Evolutionary conservation across 1,139 yeast species (phyloP).

Genomic region (Petasospora rhodanensis): DNA sequence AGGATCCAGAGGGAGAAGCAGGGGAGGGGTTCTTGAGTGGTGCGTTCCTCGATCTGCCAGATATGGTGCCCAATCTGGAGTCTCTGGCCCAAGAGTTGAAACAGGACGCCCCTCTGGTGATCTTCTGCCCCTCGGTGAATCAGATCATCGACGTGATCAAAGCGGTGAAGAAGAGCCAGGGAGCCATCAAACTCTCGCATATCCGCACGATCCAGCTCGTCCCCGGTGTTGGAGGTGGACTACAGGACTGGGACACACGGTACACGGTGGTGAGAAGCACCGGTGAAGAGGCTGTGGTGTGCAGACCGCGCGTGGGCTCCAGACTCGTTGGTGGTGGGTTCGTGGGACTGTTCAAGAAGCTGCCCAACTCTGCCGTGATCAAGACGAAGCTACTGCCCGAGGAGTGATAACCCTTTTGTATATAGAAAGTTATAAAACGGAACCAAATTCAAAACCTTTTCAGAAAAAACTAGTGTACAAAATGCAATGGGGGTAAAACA

Average conservation of each 20-base stretch:
- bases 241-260: slow-evolving; percentile 40
- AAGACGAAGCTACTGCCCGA: slow-evolving; percentile 6
- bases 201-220: slow-evolving; percentile 36
- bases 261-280: slow-evolving; percentile 34
- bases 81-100: slow-evolving; percentile 31
- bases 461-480: not conserved
- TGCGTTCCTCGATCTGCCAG: slow-evolving; percentile 42
- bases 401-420: too few species aligned
- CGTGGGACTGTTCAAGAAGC: slow-evolving; percentile 28
- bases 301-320: slow-evolving; percentile 43
- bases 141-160: slow-evolving; percentile 37
- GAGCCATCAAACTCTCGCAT: slow-evolving; percentile 31
- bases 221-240: slow-evolving; percentile 43
- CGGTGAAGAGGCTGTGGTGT: slow-evolving; percentile 36
- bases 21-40: slow-evolving; percentile 34
- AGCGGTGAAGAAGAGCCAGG: slow-evolving; percentile 24
- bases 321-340: slow-evolving; percentile 45
- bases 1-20: slow-evolving; percentile 6
- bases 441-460: too few species aligned
- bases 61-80: slow-evolving; percentile 31
- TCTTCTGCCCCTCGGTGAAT: slow-evolving; percentile 43
- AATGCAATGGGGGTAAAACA: not conserved
- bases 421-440: not conserved
- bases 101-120: slow-evolving; percentile 37
- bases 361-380: slow-evolving; percentile 19